These are phyloP conservation scores for Agastache rugosa DNA, from an alignment of 257 asterid species.

Conservation along the genomic window DNA sequence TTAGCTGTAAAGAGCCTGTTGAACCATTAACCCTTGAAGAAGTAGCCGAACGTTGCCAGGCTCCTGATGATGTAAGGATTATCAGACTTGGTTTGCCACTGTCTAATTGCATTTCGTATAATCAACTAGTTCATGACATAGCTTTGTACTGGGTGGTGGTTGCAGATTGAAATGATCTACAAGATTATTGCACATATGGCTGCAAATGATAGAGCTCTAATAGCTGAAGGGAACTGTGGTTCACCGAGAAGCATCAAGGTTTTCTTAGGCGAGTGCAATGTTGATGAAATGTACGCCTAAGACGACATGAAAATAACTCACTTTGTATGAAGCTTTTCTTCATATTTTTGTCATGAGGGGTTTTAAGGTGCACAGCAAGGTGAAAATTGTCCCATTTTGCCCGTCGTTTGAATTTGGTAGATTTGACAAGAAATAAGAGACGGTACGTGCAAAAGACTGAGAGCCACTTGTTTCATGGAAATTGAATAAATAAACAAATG, in stretches of 20 bases:
- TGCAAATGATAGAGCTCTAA: conserved; percentile 97
- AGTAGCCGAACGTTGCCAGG: conserved; percentile 83
- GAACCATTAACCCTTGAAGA: conserved; percentile 93
- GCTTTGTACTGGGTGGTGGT: conserved; percentile 22
- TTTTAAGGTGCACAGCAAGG: conserved; percentile 7
- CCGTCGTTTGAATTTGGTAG: not conserved
- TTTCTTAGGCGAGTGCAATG: conserved; percentile 91
- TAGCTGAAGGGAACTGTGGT: conserved; percentile 97
- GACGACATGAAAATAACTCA: not conserved
- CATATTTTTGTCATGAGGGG: not conserved
- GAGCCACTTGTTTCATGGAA: not conserved
- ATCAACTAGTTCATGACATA: conserved; percentile 24
- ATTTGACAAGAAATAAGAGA: conserved; percentile 32
- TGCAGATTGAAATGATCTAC: conserved; percentile 97
- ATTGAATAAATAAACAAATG: not conserved
- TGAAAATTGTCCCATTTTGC: conserved; percentile 17
- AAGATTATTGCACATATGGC: conserved; percentile 96
- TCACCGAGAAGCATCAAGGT: conserved; percentile 92
- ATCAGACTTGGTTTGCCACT: conserved; percentile 4
- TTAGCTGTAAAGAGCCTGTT: conserved; percentile 91
- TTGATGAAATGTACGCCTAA: conserved; percentile 77
- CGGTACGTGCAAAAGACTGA: conserved; percentile 12
- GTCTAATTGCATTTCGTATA: not conserved
- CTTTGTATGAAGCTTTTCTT: conserved; percentile 9
- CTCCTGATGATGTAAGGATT: conserved; percentile 69